Conservation (phyloP, 345 rosid genomes). For the Aquilaria malaccensis region DNA sequence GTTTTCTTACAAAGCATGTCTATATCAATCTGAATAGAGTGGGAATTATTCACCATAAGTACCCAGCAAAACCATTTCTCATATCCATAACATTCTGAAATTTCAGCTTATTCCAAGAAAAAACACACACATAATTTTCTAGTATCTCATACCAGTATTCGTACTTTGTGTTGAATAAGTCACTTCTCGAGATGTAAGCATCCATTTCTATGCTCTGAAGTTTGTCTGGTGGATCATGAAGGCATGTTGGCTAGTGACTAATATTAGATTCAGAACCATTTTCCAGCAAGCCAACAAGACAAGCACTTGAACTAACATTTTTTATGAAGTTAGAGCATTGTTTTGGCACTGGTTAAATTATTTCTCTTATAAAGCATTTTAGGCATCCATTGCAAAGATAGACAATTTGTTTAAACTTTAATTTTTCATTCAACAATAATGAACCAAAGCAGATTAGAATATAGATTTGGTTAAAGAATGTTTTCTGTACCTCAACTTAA, state of each 20-base stretch:
- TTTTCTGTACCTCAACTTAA: too few relatives aligned
- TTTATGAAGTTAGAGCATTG: constrained; percentile 14
- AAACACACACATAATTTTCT: constrained; percentile 38
- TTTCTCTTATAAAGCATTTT: not conserved
- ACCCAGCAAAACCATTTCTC: constrained; percentile 77
- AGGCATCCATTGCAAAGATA: not conserved
- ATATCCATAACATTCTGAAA: constrained; percentile 55
- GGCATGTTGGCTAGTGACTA: constrained; percentile 54
- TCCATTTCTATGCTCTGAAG: constrained; percentile 57
- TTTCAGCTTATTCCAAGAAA: constrained; percentile 45
- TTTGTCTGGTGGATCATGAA: constrained; percentile 51
- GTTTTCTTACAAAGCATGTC: too few relatives aligned
- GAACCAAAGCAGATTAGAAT: not conserved
- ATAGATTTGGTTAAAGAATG: too few relatives aligned
- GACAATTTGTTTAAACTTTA: too few relatives aligned
- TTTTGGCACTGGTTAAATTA: too few relatives aligned
- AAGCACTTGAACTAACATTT: constrained; percentile 44
- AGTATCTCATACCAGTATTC: constrained; percentile 51
- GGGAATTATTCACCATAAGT: not conserved
- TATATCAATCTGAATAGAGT: too few relatives aligned
- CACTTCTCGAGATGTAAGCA: constrained; percentile 49
- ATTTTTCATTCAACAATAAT: not conserved
- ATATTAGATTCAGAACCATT: constrained; percentile 50
- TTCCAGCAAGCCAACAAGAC: constrained; percentile 42
- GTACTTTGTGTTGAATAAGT: constrained; percentile 51